Conservation (phyloP, 75 land plant genomes). For the Isoetes taiwanensis region DNA sequence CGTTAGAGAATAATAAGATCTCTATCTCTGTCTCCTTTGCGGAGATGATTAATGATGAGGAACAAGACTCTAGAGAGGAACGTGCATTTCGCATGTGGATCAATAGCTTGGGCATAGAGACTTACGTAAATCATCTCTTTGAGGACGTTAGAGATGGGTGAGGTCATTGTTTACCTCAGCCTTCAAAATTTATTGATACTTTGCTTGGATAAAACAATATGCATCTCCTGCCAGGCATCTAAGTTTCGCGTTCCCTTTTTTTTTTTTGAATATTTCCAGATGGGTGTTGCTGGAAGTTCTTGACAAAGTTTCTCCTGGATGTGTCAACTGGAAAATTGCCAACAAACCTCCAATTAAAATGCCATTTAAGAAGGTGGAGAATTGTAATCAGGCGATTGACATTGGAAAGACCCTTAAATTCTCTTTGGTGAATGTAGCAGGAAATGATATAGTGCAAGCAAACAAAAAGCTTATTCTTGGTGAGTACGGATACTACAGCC, state of each 20-base stretch:
- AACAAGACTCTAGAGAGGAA: constrained; percentile 69
- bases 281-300: constrained; percentile 83
- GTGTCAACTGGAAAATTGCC: constrained; percentile 74
- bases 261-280: constrained; percentile 35
- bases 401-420: constrained; percentile 79
- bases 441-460: constrained; percentile 92
- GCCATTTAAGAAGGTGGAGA: constrained; percentile 92
- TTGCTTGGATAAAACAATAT: too few species aligned
- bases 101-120: constrained; percentile 75
- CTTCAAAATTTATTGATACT: not conserved
- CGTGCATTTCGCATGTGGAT: constrained; percentile 87
- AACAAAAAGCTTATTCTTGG: constrained; percentile 91
- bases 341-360: constrained; percentile 77
- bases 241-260: too few species aligned
- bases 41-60: constrained; percentile 55
- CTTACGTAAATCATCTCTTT: constrained; percentile 71
- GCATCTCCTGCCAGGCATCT: too few species aligned
- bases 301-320: constrained; percentile 72
- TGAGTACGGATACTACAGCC: constrained; percentile 20
- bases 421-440: constrained; percentile 89
- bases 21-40: constrained; percentile 54
- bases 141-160: constrained; percentile 96
- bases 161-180: not conserved
- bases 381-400: constrained; percentile 83
- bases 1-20: constrained; percentile 43